Percentiles rank a stretch among this genome's conserved stretches.
These are phyloP conservation scores for Sphaerulina vaccinii DNA, from an alignment of 2,329 filamentous ascomycete genomes.

Conservation along the genomic window DNA sequence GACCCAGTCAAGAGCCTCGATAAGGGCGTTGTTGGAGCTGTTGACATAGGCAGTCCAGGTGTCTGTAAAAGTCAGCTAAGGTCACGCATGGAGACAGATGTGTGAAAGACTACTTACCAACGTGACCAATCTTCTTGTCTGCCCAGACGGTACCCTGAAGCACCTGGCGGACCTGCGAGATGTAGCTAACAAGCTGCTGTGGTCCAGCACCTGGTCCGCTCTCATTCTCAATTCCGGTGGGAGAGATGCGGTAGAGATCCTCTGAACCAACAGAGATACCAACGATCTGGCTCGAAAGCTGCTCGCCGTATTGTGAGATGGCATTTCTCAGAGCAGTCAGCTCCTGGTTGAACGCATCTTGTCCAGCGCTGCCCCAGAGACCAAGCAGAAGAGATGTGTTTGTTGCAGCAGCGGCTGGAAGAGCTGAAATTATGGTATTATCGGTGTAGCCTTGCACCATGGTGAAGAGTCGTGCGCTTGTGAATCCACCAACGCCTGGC, in stretches of 20 bases:
- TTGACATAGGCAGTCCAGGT: conserved; percentile 62
- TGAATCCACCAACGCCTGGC: conserved; percentile 50
- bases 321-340: conserved; percentile 68
- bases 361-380: conserved; percentile 63
- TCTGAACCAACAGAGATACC: conserved; percentile 86
- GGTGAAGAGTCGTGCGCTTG: conserved; percentile 63
- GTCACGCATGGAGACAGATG: conserved; percentile 61
- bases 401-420: conserved; percentile 79
- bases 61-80: not conserved
- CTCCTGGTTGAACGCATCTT: conserved; percentile 65
- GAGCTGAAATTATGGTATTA: conserved; percentile 64
- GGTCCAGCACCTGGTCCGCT: conserved; percentile 65
- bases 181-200: conserved; percentile 64
- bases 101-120: conserved; percentile 38
- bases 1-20: conserved; percentile 70
- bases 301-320: conserved; percentile 65
- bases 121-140: conserved; percentile 68
- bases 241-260: conserved; percentile 67
- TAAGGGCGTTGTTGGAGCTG: conserved; percentile 65
- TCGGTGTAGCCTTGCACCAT: conserved; percentile 57
- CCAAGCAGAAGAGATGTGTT: conserved; percentile 77
- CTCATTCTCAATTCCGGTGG: conserved; percentile 62
- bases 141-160: conserved; percentile 60
- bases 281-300: conserved; percentile 65
- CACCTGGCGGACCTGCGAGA: conserved; percentile 63